phyloP scores from a whole-genome alignment of 345 rosid genomes.

The Eucalyptus urophylla region DNA sequence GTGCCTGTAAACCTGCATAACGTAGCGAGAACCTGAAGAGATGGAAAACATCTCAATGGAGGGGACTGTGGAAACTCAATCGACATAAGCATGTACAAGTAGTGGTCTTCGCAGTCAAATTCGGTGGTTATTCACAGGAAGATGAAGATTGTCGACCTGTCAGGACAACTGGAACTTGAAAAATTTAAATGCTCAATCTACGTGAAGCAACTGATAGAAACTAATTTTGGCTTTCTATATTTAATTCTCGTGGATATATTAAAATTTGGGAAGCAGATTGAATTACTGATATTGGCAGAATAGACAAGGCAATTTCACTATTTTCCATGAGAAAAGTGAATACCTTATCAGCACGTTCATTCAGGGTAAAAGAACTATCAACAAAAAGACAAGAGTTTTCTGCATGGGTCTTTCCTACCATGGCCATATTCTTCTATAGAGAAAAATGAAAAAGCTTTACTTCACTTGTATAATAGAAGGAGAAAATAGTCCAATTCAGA shows the following conservation, averaged over 20 bases:
- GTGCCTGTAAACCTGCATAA: slow-evolving; percentile 39
- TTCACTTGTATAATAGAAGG: not conserved
- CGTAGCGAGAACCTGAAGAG: not conserved
- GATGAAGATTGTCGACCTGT: not conserved
- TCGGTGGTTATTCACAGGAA: not conserved
- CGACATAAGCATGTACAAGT: not conserved
- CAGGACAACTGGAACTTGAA: not conserved
- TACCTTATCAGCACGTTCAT: slow-evolving; percentile 24
- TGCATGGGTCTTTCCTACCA: slow-evolving; percentile 1
- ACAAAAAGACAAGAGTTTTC: slow-evolving; percentile 4
- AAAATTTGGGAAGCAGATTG: not conserved
- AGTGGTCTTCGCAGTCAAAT: not conserved
- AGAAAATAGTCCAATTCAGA: not conserved
- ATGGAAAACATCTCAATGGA: not conserved
- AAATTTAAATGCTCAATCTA: not conserved
- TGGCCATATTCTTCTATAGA: not conserved
- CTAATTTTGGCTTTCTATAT: not conserved
- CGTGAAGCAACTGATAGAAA: not conserved
- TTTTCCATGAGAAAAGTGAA: not conserved
- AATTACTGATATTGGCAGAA: not conserved
- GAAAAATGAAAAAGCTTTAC: not conserved
- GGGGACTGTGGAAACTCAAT: not conserved
- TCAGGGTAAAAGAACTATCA: slow-evolving; percentile 5
- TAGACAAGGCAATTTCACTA: not conserved
- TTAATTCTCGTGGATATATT: not conserved